These are phyloP conservation scores for Auricularia heimuer DNA, from an alignment of 768 basidiomycete species.

Conservation along the genomic window DNA sequence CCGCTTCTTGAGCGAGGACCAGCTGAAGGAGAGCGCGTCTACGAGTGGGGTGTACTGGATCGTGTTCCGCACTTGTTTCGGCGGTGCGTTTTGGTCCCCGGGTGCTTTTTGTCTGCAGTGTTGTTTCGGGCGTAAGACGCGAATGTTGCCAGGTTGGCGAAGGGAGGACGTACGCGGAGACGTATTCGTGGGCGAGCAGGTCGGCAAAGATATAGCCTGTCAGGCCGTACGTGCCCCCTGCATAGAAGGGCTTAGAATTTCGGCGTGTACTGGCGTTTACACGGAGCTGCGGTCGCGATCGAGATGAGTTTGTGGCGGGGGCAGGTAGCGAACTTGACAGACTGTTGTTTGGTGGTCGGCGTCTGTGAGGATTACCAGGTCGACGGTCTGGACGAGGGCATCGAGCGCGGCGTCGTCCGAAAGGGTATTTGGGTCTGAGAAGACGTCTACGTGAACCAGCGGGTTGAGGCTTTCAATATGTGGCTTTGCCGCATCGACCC, in stretches of 20 bases:
- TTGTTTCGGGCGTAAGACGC: conserved; percentile 48
- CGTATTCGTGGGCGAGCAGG: conserved; percentile 76
- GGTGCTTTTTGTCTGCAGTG: conserved; percentile 14
- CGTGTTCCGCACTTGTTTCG: conserved; percentile 51
- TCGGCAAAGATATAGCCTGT: conserved; percentile 94
- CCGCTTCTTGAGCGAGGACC: conserved; percentile 57
- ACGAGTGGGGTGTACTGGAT: conserved; percentile 55
- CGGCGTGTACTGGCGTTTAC: conserved; percentile 76
- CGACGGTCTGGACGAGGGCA: conserved; percentile 51
- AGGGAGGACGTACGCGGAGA: conserved; percentile 56
- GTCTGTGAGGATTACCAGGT: conserved; percentile 85
- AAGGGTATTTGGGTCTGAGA: conserved; percentile 40
- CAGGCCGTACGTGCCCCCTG: conserved; percentile 86
- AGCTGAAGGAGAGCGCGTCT: conserved; percentile 55
- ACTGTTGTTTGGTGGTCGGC: conserved; percentile 61
- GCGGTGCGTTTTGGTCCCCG: conserved; percentile 15
- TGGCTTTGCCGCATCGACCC: conserved; percentile 73
- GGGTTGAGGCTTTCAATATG: conserved; percentile 89
- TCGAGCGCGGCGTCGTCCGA: conserved; percentile 43
- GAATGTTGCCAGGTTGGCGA: neutral
- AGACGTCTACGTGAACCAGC: conserved; percentile 69
- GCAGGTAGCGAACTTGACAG: conserved; percentile 23
- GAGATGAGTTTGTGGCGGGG: conserved; percentile 5
- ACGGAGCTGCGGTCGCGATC: conserved; percentile 40
- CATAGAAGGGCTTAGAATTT: conserved; percentile 71